Conservation (phyloP, 106 monocot species). For the Dendrobium chrysotoxum region DNA sequence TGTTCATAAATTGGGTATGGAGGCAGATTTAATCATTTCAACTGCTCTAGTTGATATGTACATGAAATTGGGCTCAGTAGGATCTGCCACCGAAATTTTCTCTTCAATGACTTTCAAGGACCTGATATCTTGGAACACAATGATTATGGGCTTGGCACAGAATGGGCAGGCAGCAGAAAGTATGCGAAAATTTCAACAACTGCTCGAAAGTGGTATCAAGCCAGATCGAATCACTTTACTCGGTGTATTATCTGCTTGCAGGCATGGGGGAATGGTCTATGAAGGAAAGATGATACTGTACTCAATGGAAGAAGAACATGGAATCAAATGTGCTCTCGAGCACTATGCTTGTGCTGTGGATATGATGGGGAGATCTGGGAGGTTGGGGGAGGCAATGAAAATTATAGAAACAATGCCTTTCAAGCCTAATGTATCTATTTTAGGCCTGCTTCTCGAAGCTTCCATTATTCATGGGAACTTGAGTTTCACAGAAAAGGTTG, state of each 20-base stretch:
- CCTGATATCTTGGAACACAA: slow-evolving; percentile 53
- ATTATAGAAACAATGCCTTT: slow-evolving; percentile 32
- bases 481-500: slow-evolving; percentile 28
- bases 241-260: slow-evolving; percentile 57
- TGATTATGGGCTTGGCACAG: slow-evolving; percentile 59
- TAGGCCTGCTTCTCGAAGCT: slow-evolving; percentile 48
- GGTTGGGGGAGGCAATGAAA: slow-evolving; percentile 37
- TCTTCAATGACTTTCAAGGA: slow-evolving; percentile 34
- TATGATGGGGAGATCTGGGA: slow-evolving; percentile 56
- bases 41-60: slow-evolving; percentile 68
- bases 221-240: slow-evolving; percentile 65
- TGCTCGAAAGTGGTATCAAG: slow-evolving; percentile 19
- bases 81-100: slow-evolving; percentile 42
- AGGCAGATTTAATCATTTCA: slow-evolving; percentile 39
- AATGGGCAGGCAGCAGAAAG: slow-evolving; percentile 44
- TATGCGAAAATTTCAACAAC: slow-evolving; percentile 34
- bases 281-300: slow-evolving; percentile 45
- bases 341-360: slow-evolving; percentile 51
- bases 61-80: slow-evolving; percentile 39
- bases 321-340: slow-evolving; percentile 26
- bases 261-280: slow-evolving; percentile 31
- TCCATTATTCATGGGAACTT: slow-evolving; percentile 31
- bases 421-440: slow-evolving; percentile 19
- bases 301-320: slow-evolving; percentile 47
- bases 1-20: slow-evolving; percentile 43